Percentiles rank a stretch among this genome's conserved stretches.
Evolutionary conservation across 2,329 filamentous ascomycete species (phyloP).

Genomic region (Penicillium sp.): DNA sequence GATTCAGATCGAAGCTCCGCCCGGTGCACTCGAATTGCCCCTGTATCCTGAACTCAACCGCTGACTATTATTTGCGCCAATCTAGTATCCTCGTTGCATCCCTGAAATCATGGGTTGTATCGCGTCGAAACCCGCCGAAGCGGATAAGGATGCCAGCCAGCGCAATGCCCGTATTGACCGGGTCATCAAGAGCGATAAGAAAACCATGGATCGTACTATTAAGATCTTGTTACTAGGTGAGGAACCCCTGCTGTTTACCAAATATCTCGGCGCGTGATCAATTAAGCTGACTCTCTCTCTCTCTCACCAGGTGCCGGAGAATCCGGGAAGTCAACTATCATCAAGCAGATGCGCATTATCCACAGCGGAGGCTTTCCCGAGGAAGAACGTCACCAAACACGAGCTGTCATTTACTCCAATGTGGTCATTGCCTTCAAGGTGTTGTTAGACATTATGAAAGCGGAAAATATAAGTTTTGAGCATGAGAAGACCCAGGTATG

Average conservation of each 20-base stretch:
- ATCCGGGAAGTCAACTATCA: conserved; percentile 91
- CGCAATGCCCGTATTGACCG: conserved; percentile 74
- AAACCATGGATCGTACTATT: conserved; percentile 79
- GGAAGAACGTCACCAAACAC: conserved; percentile 87
- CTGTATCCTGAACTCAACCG: conserved; percentile 1
- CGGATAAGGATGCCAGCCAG: conserved; percentile 43
- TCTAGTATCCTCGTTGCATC: not conserved
- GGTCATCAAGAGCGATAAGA: conserved; percentile 81
- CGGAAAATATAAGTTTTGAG: conserved; percentile 77
- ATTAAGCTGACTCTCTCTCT: conserved; percentile 32
- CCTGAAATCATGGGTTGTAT: conserved; percentile 45
- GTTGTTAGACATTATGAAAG: conserved; percentile 86
- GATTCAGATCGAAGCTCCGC: conserved; percentile 18
- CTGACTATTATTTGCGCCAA: not conserved
- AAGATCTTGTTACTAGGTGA: conserved; percentile 90
- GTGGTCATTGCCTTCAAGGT: conserved; percentile 88
- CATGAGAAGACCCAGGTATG: conserved; percentile 73
- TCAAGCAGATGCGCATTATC: conserved; percentile 99
- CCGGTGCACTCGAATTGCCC: not conserved
- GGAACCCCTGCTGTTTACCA: conserved; percentile 27
- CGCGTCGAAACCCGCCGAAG: conserved; percentile 42
- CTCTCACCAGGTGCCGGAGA: conserved; percentile 77
- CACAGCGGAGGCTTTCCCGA: conserved; percentile 89
- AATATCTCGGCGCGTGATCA: not conserved
- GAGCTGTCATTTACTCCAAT: conserved; percentile 94